Evolutionary conservation across 208 protist genomes (phyloP), one percentile per base, ranked within the genome.

Genomic region (Acanthamoeba divionensis): DNA sequence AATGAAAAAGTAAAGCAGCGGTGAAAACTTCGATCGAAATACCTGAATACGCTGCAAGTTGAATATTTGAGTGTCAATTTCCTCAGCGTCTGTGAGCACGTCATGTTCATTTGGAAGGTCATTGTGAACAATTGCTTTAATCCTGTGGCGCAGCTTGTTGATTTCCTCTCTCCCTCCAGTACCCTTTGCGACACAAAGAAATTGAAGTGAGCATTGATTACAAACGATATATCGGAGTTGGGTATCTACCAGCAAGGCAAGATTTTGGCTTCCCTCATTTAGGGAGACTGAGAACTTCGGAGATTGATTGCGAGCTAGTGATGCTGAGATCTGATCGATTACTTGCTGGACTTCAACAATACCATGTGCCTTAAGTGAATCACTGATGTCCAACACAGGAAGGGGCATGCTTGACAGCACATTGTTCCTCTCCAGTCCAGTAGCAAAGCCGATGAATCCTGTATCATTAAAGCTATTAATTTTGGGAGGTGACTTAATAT

Each of bases 361-460:
- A 33, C 52, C 52, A n/a, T 86, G 54, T 12, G 41, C 52, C 55
- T 86, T 86, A 38, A 86, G 77, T 31, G 67, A 38, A 2, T 41
- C 31, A 15, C 50, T 62, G 9, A 94, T 93, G 65, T 94, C 92
- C 29, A 71, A 55, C 13, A 94, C 38, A 18, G 92, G 92, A 8
- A 91, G 67, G 13, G 63, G 60, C 90, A 93, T 93, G 29, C 87
- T 90, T 26, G 92, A 91, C 0, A 94, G 29, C 5, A 90, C 90
- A 36, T 67, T 67, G 62, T 94, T 94, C 31, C 92, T 18, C 50
- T 91, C 89, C 0, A 94, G 38, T 65, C 92, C 92, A 12, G 90
- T 50, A 26, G 60, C 24, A 2, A 94, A 69, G 67, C 65, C 90
- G n/a, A 65, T 12, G n/a, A 92, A 94, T 36, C 92, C 92, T 6